phyloP scores from a whole-genome alignment of 176 grass and related monocot species.

The Otatea glauca region DNA sequence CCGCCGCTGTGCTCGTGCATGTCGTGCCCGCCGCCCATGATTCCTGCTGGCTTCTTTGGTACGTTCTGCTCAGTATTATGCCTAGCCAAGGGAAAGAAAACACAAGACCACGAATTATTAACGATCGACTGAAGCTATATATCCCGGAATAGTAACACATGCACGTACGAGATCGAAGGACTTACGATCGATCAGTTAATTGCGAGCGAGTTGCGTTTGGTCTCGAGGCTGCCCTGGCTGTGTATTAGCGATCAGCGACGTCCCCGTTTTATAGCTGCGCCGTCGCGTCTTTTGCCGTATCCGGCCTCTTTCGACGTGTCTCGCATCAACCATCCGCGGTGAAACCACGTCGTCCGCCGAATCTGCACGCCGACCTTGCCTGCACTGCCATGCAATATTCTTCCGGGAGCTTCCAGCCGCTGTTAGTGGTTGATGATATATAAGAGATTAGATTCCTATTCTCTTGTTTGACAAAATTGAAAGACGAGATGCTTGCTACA shows the following conservation, averaged over 20 bases:
- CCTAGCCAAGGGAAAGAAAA: no score
- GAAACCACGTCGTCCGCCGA: not conserved
- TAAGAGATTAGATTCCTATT: slow-evolving; percentile 39
- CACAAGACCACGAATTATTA: no score
- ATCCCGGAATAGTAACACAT: no score
- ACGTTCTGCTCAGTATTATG: no score
- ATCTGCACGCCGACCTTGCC: not conserved
- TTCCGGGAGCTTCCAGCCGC: slow-evolving; percentile 34
- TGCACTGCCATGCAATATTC: slow-evolving; percentile 2
- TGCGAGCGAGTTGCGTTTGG: not conserved
- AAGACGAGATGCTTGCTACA: not conserved
- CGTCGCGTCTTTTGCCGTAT: not conserved
- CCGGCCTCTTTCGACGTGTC: slow-evolving; percentile 15
- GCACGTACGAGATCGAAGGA: not conserved
- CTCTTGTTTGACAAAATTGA: not conserved
- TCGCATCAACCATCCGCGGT: not conserved
- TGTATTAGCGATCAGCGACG: no score
- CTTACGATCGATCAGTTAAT: not conserved
- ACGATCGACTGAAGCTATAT: no score
- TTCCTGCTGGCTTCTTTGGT: not conserved
- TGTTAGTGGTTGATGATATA: not conserved
- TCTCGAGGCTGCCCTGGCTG: not conserved
- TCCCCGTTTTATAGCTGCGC: slow-evolving; percentile 28
- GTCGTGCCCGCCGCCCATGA: slow-evolving; percentile 53
- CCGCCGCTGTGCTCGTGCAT: slow-evolving; percentile 46